Percentiles rank a stretch among this genome's conserved stretches.
These are phyloP conservation scores for Nakazawaea populi DNA, from an alignment of 805 yeast species.

Conservation along the genomic window DNA sequence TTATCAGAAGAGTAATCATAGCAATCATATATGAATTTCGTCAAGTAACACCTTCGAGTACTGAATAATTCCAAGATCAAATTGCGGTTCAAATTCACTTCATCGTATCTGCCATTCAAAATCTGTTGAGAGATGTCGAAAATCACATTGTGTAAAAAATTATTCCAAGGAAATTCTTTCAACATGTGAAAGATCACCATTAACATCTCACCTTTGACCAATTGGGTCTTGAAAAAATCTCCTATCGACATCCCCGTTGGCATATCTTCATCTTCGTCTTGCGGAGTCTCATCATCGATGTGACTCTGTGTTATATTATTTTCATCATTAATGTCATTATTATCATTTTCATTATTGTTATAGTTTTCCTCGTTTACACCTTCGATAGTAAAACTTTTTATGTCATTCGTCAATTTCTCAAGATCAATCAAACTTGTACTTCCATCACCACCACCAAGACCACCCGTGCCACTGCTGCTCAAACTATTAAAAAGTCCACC, in stretches of 20 bases:
- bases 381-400: slow-evolving; percentile 3
- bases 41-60: slow-evolving; percentile 23
- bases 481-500: neutral
- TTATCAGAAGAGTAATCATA: slow-evolving; percentile 21
- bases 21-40: slow-evolving; percentile 20
- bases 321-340: too few species aligned
- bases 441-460: slow-evolving; percentile 19
- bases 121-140: slow-evolving; percentile 94
- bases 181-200: slow-evolving; percentile 61
- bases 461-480: slow-evolving; percentile 1
- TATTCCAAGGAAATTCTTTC: slow-evolving; percentile 90
- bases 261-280: slow-evolving; percentile 12
- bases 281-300: neutral
- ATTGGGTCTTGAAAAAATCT: slow-evolving; percentile 73
- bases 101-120: slow-evolving; percentile 58
- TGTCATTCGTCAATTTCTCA: slow-evolving; percentile 33
- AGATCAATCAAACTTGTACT: slow-evolving; percentile 21
- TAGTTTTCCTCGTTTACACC: slow-evolving; percentile 3
- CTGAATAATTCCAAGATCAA: slow-evolving; percentile 22
- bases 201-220: slow-evolving; percentile 66
- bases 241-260: slow-evolving; percentile 48
- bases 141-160: slow-evolving; percentile 93
- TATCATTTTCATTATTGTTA: too few species aligned
- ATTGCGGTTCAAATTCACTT: slow-evolving; percentile 24
- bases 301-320: too few species aligned